A percentile compares a stretch with the other conserved stretches of the same genome.
Conservation (phyloP, 2,329 filamentous ascomycete species). For the Ceratocystis lukuohia region DNA sequence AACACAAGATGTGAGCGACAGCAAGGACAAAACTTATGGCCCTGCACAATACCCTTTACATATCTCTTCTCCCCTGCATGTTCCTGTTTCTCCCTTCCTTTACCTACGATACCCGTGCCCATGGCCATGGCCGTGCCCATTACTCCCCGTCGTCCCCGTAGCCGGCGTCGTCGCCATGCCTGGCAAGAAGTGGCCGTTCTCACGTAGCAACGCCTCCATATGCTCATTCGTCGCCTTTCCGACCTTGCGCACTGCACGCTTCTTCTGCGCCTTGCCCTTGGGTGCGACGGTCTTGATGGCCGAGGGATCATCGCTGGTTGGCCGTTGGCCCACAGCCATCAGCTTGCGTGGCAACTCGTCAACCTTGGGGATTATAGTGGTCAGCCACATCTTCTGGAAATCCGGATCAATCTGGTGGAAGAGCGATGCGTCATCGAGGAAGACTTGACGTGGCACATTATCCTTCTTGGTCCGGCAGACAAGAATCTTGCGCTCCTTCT, state of each 20-base stretch:
- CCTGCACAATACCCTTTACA: not conserved
- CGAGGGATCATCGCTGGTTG: slow-evolving; percentile 66
- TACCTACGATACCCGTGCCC: not conserved
- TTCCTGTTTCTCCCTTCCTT: not conserved
- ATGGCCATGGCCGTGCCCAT: slow-evolving; percentile 29
- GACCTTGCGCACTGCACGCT: slow-evolving; percentile 48
- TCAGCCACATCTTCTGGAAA: slow-evolving; percentile 73
- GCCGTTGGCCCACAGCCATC: slow-evolving; percentile 64
- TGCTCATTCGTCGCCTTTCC: slow-evolving; percentile 80
- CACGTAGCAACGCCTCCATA: slow-evolving; percentile 70
- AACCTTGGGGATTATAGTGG: slow-evolving; percentile 59
- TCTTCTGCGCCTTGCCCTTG: slow-evolving; percentile 61
- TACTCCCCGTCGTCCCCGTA: slow-evolving; percentile 23
- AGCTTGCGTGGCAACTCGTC: slow-evolving; percentile 68
- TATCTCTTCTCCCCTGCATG: too few species aligned
- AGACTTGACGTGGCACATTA: slow-evolving; percentile 70
- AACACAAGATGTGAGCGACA: too few species aligned
- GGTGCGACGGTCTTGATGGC: slow-evolving; percentile 30
- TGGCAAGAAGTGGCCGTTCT: slow-evolving; percentile 38
- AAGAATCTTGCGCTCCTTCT: slow-evolving; percentile 64
- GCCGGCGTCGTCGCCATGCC: slow-evolving; percentile 12
- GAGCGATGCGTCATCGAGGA: slow-evolving; percentile 73
- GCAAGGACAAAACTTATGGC: not conserved
- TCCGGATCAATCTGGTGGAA: slow-evolving; percentile 64
- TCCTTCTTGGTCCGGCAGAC: slow-evolving; percentile 90